phyloP scores from a whole-genome alignment of 179 eudicot species.

The Gypsophila paniculata region DNA sequence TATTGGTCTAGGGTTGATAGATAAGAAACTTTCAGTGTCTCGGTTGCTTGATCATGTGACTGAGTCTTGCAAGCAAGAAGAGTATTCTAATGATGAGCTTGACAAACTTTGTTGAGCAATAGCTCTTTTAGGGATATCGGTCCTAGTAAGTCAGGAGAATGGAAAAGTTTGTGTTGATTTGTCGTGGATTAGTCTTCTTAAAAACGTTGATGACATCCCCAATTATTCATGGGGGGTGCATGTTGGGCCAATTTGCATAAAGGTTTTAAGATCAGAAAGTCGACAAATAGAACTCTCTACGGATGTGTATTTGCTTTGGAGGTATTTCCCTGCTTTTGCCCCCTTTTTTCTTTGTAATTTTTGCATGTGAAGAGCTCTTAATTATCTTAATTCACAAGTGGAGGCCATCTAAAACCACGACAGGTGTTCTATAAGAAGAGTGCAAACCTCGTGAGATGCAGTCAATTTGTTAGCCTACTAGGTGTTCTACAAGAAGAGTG shows the following conservation, averaged over 20 bases:
- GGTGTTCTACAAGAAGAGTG: too few species aligned
- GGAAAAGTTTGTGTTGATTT: neutral
- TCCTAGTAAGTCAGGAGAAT: neutral
- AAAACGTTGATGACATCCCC: neutral
- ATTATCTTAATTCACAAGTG: slow-evolving; percentile 4
- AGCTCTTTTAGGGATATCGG: slow-evolving; percentile 8
- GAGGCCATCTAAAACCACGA: too few species aligned
- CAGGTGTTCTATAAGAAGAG: too few species aligned
- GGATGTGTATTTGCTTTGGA: slow-evolving; percentile 10
- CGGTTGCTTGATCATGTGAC: slow-evolving; percentile 3
- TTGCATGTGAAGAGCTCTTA: slow-evolving; percentile 10
- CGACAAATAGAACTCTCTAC: neutral
- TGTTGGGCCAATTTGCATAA: neutral
- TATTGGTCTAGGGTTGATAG: neutral
- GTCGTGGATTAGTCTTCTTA: neutral
- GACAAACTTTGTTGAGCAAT: slow-evolving; percentile 11
- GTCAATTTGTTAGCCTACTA: too few species aligned
- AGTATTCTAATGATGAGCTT: slow-evolving; percentile 7
- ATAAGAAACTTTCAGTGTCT: neutral
- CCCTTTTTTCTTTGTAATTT: neutral
- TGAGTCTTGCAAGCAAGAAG: slow-evolving; percentile 6
- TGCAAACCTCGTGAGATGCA: too few species aligned
- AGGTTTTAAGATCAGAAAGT: neutral
- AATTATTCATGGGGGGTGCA: neutral
- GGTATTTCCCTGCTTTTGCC: neutral